Conservation (phyloP, 306 rosid species). For the Inga oerstediana region DNA sequence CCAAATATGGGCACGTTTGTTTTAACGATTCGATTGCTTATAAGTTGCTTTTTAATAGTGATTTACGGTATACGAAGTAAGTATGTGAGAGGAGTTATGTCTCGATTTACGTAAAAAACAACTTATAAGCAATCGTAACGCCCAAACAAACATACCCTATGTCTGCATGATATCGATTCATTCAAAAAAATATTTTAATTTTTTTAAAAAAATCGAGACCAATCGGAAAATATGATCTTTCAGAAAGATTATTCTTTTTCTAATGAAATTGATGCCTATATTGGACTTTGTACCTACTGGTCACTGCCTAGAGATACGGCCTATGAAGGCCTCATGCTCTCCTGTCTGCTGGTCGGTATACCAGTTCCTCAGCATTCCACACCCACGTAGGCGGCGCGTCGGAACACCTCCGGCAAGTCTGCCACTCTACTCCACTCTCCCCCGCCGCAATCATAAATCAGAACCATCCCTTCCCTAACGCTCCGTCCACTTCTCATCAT, state of each 20-base stretch:
- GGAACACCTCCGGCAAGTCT: constrained; percentile 57
- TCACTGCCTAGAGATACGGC: constrained; percentile 36
- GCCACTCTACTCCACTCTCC: constrained; percentile 62
- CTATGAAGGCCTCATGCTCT: constrained; percentile 24
- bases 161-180: neutral
- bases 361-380: constrained; percentile 51
- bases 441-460: constrained; percentile 48
- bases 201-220: neutral
- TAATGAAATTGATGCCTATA: neutral
- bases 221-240: neutral
- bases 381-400: constrained; percentile 73
- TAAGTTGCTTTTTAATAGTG: too few relatives aligned
- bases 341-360: constrained; percentile 33
- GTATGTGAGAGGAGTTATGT: too few relatives aligned
- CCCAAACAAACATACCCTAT: too few relatives aligned
- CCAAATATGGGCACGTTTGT: too few relatives aligned
- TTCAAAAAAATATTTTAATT: neutral
- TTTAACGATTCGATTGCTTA: too few relatives aligned
- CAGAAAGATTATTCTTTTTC: neutral
- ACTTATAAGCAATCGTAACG: too few relatives aligned
- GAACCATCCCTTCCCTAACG: constrained; percentile 52
- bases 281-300: constrained; percentile 20
- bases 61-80: too few relatives aligned
- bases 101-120: too few relatives aligned
- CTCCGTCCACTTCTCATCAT: constrained; percentile 43